A percentile compares a stretch with the other conserved stretches of the same genome.
Evolutionary conservation across 805 yeast species (phyloP).

Genomic region (Debaryomyces hansenii): DNA sequence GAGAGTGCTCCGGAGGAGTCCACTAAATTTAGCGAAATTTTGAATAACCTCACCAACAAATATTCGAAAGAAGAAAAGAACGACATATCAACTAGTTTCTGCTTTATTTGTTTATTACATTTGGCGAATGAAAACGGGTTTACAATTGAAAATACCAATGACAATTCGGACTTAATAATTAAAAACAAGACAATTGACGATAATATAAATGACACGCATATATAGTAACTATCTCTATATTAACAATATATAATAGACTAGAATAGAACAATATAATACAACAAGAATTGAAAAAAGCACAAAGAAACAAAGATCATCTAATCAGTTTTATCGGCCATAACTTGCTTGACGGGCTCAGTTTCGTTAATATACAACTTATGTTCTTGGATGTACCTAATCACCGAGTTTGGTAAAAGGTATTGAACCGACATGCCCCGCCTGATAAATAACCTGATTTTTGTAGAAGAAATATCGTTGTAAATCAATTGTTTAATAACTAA

Average conservation of each 20-base stretch:
- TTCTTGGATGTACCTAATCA: slow-evolving; percentile 91
- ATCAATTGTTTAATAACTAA: slow-evolving; percentile 93
- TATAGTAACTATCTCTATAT: not conserved
- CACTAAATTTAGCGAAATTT: slow-evolving; percentile 26
- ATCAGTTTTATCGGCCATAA: slow-evolving; percentile 41
- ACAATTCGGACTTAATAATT: slow-evolving; percentile 37
- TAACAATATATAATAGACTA: not conserved
- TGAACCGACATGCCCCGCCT: slow-evolving; percentile 97
- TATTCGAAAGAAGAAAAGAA: slow-evolving; percentile 58
- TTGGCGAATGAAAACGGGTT: slow-evolving; percentile 85
- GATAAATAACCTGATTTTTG: slow-evolving; percentile 88
- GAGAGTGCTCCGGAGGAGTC: not conserved
- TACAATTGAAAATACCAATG: slow-evolving; percentile 48
- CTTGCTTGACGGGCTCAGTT: slow-evolving; percentile 93
- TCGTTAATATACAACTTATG: slow-evolving; percentile 82
- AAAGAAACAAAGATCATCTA: slow-evolving; percentile 1
- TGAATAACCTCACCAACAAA: slow-evolving; percentile 46
- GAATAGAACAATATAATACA: not conserved
- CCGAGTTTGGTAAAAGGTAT: slow-evolving; percentile 89
- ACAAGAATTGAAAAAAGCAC: not conserved
- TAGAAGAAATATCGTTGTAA: slow-evolving; percentile 93
- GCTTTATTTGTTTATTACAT: slow-evolving; percentile 80
- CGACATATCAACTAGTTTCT: slow-evolving; percentile 81
- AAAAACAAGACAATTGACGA: not conserved
- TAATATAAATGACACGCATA: not conserved